These are phyloP conservation scores for Phytopythium vexans DNA, from an alignment of 352 stramenopile species.

Conservation along the genomic window DNA sequence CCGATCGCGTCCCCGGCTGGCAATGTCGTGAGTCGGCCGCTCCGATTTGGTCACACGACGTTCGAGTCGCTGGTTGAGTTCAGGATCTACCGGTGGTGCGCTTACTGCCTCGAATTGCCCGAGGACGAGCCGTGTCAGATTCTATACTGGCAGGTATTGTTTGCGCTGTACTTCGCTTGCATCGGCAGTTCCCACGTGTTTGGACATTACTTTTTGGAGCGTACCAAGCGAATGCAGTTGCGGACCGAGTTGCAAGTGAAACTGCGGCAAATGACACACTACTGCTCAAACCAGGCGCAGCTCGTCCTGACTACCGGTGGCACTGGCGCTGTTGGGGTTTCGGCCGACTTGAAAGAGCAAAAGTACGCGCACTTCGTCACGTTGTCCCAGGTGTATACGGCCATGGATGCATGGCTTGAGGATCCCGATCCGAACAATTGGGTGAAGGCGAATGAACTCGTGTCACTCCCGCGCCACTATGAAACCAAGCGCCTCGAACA, in stretches of 20 bases:
- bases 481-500: constrained; percentile 66
- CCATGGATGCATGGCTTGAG: constrained; percentile 87
- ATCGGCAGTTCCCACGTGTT: constrained; percentile 45
- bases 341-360: constrained; percentile 36
- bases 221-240: constrained; percentile 40
- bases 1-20: constrained; percentile 5
- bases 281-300: constrained; percentile 65
- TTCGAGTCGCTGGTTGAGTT: constrained; percentile 61
- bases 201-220: constrained; percentile 62
- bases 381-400: constrained; percentile 69
- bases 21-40: constrained; percentile 8
- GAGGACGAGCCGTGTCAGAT: constrained; percentile 49
- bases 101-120: constrained; percentile 55
- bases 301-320: constrained; percentile 40
- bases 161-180: constrained; percentile 68
- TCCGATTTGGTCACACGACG: constrained; percentile 42
- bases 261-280: constrained; percentile 47
- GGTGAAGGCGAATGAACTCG: constrained; percentile 70
- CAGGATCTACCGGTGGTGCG: constrained; percentile 69
- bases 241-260: constrained; percentile 54
- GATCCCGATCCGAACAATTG: constrained; percentile 76
- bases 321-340: background rate
- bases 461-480: constrained; percentile 70
- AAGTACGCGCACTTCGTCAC: constrained; percentile 51
- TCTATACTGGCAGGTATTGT: constrained; percentile 73